Base-by-base conservation (phyloP, 257 asterid genomes). In the Gynochthodes officinalis region DNA sequence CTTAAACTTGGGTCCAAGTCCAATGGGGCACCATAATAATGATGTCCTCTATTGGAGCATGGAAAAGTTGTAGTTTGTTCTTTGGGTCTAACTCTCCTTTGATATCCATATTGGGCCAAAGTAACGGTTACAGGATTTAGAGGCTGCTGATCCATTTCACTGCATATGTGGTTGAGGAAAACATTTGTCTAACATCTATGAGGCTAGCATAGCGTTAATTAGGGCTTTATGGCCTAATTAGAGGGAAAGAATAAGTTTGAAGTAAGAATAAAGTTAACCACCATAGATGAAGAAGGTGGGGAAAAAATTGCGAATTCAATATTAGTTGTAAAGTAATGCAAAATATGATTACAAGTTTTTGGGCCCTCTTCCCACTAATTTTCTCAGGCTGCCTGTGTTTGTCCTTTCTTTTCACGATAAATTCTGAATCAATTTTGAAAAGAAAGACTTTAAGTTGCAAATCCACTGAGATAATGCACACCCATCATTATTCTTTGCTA, bases 281-380 rank as follows among this genome's bases (percentile, higher is more conserved):
- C 65, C 5, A 59, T 5, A 27, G 18, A 15, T 35, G 42, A 28
- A 59, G 40, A 32, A 59, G 40, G 5, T 15, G 18, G 6, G 11
- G 14, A 7, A 48, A 66, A 10, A 69, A 28, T 62, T 57, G 55
- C 2, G 6, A 35, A 60, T 59, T 18, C 18, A 21, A 57, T 14
- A 14, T 28, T 71, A 44, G 60, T 55, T 71, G 59, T 55, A 57
- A 70, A 40, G 54, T 13, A 27, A 25, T 43, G 23, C 37, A 42
- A 14, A 25, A 40, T 28, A 64, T 64, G 70, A 64, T 64, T 43
- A 18, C 13, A 23, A 42, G 48, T 42, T 15, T 40, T 65, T 23
- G 70, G 54, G 23, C 70, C 54, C 55, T 43, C 54, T 25, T 13
- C 5, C 18, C 23, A 5, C 19, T 14, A 14, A 23, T 23, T 48